Evolutionary conservation across 2,329 filamentous ascomycete genomes (phyloP).

Genomic region (Zasmidium cellare): DNA sequence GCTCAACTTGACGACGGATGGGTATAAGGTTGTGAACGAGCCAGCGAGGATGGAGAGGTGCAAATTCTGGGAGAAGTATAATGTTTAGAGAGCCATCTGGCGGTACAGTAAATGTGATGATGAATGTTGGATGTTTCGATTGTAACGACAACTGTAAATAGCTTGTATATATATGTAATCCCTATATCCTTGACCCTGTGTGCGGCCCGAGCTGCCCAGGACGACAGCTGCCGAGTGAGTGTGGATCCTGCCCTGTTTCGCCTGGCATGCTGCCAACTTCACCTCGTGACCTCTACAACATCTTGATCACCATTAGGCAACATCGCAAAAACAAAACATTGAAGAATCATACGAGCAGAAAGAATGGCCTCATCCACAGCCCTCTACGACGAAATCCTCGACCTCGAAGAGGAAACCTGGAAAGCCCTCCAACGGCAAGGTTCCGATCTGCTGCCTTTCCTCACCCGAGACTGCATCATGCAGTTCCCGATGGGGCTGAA

Average conservation of each 20-base stretch:
- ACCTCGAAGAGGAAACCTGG: slow-evolving; percentile 33
- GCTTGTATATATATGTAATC: too few relatives aligned
- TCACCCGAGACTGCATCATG: slow-evolving; percentile 31
- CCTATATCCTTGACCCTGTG: background rate
- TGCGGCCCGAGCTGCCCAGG: background rate
- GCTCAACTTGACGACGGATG: background rate
- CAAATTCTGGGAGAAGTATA: background rate
- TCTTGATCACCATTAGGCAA: background rate
- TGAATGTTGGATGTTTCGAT: background rate
- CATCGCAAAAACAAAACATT: background rate
- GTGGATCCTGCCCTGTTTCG: background rate
- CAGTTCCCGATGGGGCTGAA: slow-evolving; percentile 31
- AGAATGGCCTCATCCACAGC: slow-evolving; percentile 12
- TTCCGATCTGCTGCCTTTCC: slow-evolving; percentile 26
- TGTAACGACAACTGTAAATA: too few relatives aligned
- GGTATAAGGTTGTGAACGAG: background rate
- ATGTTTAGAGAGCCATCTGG: background rate
- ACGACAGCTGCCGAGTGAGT: background rate
- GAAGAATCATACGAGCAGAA: background rate
- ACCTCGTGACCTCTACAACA: background rate
- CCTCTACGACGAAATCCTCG: slow-evolving; percentile 25
- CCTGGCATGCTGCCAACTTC: background rate
- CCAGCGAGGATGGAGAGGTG: background rate
- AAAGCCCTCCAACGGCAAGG: slow-evolving; percentile 27
- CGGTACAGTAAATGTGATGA: background rate